Base-by-base conservation (phyloP, 2,329 filamentous ascomycete genomes). In the Capronia epimyces region DNA sequence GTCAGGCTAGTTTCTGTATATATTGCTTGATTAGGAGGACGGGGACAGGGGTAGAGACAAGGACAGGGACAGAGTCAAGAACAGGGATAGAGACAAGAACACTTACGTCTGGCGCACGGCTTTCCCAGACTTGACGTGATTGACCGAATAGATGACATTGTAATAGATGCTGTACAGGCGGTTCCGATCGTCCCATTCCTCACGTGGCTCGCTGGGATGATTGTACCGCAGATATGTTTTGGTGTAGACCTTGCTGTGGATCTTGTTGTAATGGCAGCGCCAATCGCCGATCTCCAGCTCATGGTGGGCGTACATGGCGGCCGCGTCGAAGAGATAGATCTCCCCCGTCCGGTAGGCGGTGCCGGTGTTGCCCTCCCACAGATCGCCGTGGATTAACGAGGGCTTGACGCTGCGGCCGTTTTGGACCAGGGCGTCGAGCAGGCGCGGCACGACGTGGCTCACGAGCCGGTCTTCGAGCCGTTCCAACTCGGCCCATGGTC, bases 321-420 rank as follows among this genome's bases (percentile, higher is more conserved):
- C 66, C 1, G 66, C 63, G 48, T 73, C 69, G 46, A 70, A 73
- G 6, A 73, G 59, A 18, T 64, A 48, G 7, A 66, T 50, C 0
- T 66, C 43, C 1, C 61, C 63, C 0, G 62, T 71, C 6, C 61
- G 46, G 1, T 50, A 46, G 24, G 66, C 62, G 4, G 64, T 65
- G 1, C 66, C 68, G 1, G 63, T 58, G 48, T 74, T 75, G 1
- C 61, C 65, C 42, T 73, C 66, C 70, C 69, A 73, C 1, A 72
- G 57, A 56, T 73, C 69, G 0, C 69, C 70, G 50, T 71, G 69
- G 13, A 71, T 66, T 39, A 71, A 56, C 16, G 55, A 57, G 13
- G 64, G 63, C 43, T 64, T 66, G 25, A 65, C 42, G 6, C 39
- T 46, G 31, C 62, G 47, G 5, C 64, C 62, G 34, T 64, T 57